Percentiles rank a stretch among this genome's conserved stretches.
Conservation (phyloP, 371 early-diverging fungal genomes). For the Haplosporangium sp. region DNA sequence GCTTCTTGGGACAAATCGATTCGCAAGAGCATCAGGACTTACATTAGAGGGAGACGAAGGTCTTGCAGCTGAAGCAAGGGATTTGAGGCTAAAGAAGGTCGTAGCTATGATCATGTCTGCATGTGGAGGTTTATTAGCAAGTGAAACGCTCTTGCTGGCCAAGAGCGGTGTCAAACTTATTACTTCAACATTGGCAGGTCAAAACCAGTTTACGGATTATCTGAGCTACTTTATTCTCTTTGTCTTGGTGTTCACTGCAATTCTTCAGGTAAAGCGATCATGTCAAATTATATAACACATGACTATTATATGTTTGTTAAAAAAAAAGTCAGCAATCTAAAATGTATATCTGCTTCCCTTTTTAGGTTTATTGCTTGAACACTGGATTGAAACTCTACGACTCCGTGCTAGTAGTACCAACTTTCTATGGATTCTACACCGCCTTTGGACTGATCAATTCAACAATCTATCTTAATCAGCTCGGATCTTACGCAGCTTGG, state of each 20-base stretch:
- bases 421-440: conserved; percentile 77
- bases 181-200: conserved; percentile 62
- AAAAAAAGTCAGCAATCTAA: no score
- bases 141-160: conserved; percentile 73
- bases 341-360: background rate
- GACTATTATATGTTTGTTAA: no score
- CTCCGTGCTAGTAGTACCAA: conserved; percentile 78
- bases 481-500: conserved; percentile 71
- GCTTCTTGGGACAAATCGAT: conserved; percentile 42
- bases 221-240: conserved; percentile 70
- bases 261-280: conserved; percentile 64
- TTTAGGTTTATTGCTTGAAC: conserved; percentile 75
- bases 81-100: conserved; percentile 58
- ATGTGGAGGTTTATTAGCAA: conserved; percentile 73
- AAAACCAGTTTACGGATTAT: conserved; percentile 73
- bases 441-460: conserved; percentile 75
- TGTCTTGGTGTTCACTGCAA: conserved; percentile 67
- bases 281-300: no score
- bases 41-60: conserved; percentile 41
- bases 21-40: conserved; percentile 43
- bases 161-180: conserved; percentile 76
- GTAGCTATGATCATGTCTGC: conserved; percentile 73
- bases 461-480: conserved; percentile 71
- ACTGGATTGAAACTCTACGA: conserved; percentile 72
- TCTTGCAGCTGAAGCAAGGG: conserved; percentile 27